A percentile compares a stretch with the other conserved stretches of the same genome.
Conservation (phyloP, 1,139 yeast genomes). For the Lodderomyces jiufengensis region DNA sequence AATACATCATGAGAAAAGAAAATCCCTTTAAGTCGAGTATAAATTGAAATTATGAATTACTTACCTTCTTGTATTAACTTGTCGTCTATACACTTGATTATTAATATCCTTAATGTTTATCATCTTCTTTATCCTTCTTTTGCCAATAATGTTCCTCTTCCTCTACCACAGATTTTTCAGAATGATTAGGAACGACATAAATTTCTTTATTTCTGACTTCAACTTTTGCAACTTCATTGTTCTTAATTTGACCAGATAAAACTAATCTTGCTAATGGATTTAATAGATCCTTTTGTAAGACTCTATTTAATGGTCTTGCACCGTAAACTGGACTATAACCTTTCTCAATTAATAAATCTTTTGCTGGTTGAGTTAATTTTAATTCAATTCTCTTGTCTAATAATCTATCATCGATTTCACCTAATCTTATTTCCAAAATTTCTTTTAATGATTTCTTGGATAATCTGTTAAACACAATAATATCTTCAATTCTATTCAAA, state of each 20-base stretch:
- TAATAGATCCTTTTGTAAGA: conserved; percentile 74
- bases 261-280: conserved; percentile 82
- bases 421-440: conserved; percentile 79
- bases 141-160: conserved; percentile 10
- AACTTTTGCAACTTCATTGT: conserved; percentile 60
- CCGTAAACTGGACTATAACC: conserved; percentile 94
- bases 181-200: conserved; percentile 47
- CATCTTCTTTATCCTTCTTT: conserved; percentile 4
- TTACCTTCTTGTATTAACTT: not conserved
- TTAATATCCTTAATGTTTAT: too few relatives aligned
- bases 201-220: conserved; percentile 25
- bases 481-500: conserved; percentile 88
- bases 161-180: conserved; percentile 9
- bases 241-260: conserved; percentile 73
- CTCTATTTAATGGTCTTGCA: conserved; percentile 91
- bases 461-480: conserved; percentile 82
- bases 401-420: conserved; percentile 75
- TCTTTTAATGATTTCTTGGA: conserved; percentile 68
- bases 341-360: conserved; percentile 69
- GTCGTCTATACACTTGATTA: too few relatives aligned
- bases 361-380: conserved; percentile 58
- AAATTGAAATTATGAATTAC: too few relatives aligned
- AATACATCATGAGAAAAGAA: too few relatives aligned
- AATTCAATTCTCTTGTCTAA: conserved; percentile 74
- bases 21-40: too few relatives aligned